These are phyloP conservation scores for Aspergillus saccharolyticus DNA, from an alignment of 495 filamentous ascomycete genomes.

Conservation along the genomic window DNA sequence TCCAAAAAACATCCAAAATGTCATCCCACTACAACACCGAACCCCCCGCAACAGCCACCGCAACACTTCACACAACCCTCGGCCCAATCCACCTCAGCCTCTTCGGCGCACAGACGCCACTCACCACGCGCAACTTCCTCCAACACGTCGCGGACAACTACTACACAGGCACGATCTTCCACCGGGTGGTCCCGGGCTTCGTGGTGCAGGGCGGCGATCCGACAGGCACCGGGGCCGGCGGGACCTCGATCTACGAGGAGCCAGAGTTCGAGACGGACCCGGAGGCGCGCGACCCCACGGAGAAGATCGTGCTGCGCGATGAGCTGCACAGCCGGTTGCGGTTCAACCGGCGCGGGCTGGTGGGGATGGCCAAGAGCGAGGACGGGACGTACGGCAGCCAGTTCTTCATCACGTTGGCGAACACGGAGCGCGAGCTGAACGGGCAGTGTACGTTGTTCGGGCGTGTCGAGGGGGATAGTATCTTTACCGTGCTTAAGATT, in stretches of 20 bases:
- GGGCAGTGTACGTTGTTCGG: slow-evolving; percentile 94
- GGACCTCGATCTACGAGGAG: slow-evolving; percentile 84
- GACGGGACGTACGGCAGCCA: slow-evolving; percentile 80
- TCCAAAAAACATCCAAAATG: slow-evolving; percentile 51
- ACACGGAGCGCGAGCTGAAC: slow-evolving; percentile 74
- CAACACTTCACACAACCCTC: slow-evolving; percentile 79
- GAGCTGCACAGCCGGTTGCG: slow-evolving; percentile 89
- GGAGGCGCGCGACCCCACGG: slow-evolving; percentile 50
- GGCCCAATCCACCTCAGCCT: slow-evolving; percentile 87
- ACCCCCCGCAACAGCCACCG: slow-evolving; percentile 85
- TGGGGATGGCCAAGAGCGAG: slow-evolving; percentile 83
- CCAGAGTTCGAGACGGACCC: slow-evolving; percentile 71
- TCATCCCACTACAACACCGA: slow-evolving; percentile 89
- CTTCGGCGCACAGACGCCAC: slow-evolving; percentile 87
- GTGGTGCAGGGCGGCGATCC: slow-evolving; percentile 95
- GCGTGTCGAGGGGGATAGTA: slow-evolving; percentile 84
- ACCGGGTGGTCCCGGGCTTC: slow-evolving; percentile 87
- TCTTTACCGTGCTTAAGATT: slow-evolving; percentile 92
- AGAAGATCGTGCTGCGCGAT: slow-evolving; percentile 69
- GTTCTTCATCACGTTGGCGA: slow-evolving; percentile 89
- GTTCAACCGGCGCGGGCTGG: slow-evolving; percentile 83
- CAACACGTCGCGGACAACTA: slow-evolving; percentile 92
- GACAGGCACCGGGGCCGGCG: slow-evolving; percentile 84
- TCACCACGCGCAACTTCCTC: slow-evolving; percentile 91
- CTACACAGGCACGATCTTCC: slow-evolving; percentile 88